Evolutionary conservation across 441 rosid species (phyloP).

Genomic region (Brassica balearica): DNA sequence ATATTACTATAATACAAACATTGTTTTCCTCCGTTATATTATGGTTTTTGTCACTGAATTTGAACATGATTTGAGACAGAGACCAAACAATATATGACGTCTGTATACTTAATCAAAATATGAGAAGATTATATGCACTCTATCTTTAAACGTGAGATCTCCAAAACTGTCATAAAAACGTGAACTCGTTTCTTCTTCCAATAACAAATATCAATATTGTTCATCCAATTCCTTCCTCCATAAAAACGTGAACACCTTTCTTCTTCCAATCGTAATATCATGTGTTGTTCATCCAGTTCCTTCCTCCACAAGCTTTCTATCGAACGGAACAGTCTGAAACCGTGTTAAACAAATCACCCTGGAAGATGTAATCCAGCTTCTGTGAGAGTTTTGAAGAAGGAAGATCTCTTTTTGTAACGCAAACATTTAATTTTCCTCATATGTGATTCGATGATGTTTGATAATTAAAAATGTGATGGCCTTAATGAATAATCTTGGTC

Average conservation of each 20-base stretch:
- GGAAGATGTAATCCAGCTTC: not conserved
- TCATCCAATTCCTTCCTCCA: not conserved
- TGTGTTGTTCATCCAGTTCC: constrained; percentile 2
- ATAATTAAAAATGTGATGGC: not conserved
- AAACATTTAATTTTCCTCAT: not conserved
- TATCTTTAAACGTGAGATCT: not conserved
- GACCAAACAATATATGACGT: not conserved
- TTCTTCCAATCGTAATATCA: not conserved
- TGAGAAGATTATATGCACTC: constrained; percentile 9
- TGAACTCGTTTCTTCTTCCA: constrained; percentile 2
- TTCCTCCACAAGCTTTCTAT: constrained; percentile 1
- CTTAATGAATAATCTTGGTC: not conserved
- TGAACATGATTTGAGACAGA: not conserved
- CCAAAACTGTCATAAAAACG: constrained; percentile 12
- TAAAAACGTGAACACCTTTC: constrained; percentile 5
- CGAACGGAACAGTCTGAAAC: not conserved
- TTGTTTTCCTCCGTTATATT: not conserved
- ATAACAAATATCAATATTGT: not conserved
- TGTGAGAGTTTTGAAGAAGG: constrained; percentile 3
- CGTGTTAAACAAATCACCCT: not conserved
- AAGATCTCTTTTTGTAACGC: not conserved
- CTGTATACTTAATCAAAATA: not conserved
- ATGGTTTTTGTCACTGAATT: not conserved
- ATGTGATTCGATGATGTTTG: not conserved
- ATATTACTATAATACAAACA: not conserved